Percentiles rank a stretch among this genome's conserved stretches.
Conservation (phyloP, 164 flowering plant genomes). For the Nymphaea colorata region DNA sequence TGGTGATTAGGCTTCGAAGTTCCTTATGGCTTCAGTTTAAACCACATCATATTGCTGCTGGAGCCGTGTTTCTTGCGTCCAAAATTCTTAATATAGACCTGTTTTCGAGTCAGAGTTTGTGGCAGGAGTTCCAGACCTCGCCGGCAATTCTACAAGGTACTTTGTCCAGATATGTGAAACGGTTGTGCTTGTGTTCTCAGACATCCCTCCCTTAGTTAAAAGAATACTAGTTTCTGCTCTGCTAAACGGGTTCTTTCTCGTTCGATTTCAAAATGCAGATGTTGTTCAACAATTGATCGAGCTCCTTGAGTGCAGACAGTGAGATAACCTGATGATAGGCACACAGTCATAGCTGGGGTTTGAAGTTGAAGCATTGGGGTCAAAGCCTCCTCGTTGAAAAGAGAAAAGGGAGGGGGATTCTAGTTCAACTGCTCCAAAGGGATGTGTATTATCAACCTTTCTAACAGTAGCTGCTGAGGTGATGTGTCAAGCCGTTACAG, state of each 20-base stretch:
- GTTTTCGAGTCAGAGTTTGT: conserved; percentile 42
- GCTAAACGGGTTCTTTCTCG: neutral
- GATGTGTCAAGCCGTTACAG: too few species aligned
- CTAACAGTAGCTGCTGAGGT: too few species aligned
- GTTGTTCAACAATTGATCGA: conserved; percentile 72
- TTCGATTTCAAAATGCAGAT: conserved; percentile 40
- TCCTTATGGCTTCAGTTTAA: conserved; percentile 46
- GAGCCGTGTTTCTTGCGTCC: conserved; percentile 83
- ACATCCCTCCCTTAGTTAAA: too few species aligned
- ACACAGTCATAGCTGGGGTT: too few species aligned
- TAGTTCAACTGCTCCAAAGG: too few species aligned
- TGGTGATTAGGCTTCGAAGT: conserved; percentile 27
- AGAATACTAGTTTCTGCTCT: too few species aligned
- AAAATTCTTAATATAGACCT: conserved; percentile 64
- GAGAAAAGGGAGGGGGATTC: too few species aligned
- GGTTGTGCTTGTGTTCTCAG: neutral
- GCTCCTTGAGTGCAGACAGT: conserved; percentile 20
- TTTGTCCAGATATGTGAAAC: neutral
- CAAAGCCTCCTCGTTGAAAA: too few species aligned
- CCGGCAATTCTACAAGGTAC: conserved; percentile 73
- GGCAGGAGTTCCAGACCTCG: conserved; percentile 76
- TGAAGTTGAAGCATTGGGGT: too few species aligned
- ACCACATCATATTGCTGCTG: conserved; percentile 46
- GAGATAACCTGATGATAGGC: too few species aligned
- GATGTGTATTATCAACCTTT: too few species aligned